These are phyloP conservation scores for Aspergillus sojae DNA, from an alignment of 2,329 filamentous ascomycete genomes.

Conservation along the genomic window DNA sequence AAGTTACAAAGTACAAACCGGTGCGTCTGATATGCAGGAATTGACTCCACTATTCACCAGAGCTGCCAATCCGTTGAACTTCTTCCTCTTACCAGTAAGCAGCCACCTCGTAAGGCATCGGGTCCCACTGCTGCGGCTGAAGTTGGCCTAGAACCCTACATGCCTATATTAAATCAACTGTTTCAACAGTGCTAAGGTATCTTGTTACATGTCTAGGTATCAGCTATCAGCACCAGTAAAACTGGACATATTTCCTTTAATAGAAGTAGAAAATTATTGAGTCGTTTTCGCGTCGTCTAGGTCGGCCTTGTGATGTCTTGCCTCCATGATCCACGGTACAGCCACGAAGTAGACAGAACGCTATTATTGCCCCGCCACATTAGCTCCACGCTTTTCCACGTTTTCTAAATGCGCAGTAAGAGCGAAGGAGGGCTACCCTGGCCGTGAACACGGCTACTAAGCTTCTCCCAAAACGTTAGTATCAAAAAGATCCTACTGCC, in stretches of 20 bases:
- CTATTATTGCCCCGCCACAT: not conserved
- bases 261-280: not conserved
- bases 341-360: not conserved
- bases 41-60: not conserved
- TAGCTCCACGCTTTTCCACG: not conserved
- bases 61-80: not conserved
- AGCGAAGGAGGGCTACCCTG: not conserved
- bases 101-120: not conserved
- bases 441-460: not conserved
- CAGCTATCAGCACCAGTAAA: too few species aligned
- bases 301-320: not conserved
- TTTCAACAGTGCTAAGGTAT: not conserved
- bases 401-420: not conserved
- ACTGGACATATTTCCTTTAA: too few species aligned
- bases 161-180: too few species aligned
- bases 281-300: not conserved
- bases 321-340: not conserved
- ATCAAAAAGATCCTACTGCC: too few species aligned
- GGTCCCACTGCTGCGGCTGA: not conserved
- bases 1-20: not conserved
- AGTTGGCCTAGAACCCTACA: not conserved
- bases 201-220: too few species aligned
- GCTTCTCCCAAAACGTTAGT: not conserved
- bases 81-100: not conserved
- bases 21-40: not conserved